These are phyloP conservation scores for Podaxis sp. DNA, from an alignment of 768 basidiomycete genomes.

Conservation along the genomic window DNA sequence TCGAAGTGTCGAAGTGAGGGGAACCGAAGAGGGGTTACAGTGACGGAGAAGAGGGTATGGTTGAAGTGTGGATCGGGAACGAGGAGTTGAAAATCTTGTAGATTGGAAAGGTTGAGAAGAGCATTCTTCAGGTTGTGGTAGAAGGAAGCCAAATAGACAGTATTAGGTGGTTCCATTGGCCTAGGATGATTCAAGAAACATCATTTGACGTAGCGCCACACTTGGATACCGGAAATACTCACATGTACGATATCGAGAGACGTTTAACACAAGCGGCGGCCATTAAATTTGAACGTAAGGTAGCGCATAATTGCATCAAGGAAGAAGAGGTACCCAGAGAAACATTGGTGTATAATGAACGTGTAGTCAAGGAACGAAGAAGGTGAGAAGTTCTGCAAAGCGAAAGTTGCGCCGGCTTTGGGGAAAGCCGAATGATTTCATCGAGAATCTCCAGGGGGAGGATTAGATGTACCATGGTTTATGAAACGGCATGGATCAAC, in stretches of 20 bases:
- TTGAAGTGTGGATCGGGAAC: slow-evolving; percentile 31
- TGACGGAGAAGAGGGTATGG: slow-evolving; percentile 20
- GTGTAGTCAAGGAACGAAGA: slow-evolving; percentile 31
- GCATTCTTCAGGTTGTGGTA: slow-evolving; percentile 31
- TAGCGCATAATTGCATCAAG: slow-evolving; percentile 34
- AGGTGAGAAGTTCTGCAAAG: slow-evolving; percentile 34
- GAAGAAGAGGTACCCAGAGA: slow-evolving; percentile 27
- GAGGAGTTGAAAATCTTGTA: slow-evolving; percentile 32
- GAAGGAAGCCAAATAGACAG: slow-evolving; percentile 27
- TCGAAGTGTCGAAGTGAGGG: slow-evolving; percentile 34
- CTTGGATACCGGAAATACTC: slow-evolving; percentile 17
- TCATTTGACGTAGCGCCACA: background rate
- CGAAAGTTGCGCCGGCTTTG: slow-evolving; percentile 28
- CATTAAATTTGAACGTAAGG: slow-evolving; percentile 26
- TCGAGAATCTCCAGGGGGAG: slow-evolving; percentile 38
- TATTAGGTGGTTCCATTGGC: slow-evolving; percentile 21
- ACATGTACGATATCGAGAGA: slow-evolving; percentile 36
- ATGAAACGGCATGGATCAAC: slow-evolving; percentile 3
- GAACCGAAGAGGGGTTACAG: slow-evolving; percentile 19
- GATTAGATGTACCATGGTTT: background rate
- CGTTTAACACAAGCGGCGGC: slow-evolving; percentile 30
- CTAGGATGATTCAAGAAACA: background rate
- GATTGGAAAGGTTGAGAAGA: slow-evolving; percentile 24
- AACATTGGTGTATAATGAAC: slow-evolving; percentile 34
- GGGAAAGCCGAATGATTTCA: slow-evolving; percentile 30